Percentiles rank a stretch among this genome's conserved stretches.
Conservation (phyloP, 2,329 filamentous ascomycete species). For the Lasiodiplodia hormozganensis region DNA sequence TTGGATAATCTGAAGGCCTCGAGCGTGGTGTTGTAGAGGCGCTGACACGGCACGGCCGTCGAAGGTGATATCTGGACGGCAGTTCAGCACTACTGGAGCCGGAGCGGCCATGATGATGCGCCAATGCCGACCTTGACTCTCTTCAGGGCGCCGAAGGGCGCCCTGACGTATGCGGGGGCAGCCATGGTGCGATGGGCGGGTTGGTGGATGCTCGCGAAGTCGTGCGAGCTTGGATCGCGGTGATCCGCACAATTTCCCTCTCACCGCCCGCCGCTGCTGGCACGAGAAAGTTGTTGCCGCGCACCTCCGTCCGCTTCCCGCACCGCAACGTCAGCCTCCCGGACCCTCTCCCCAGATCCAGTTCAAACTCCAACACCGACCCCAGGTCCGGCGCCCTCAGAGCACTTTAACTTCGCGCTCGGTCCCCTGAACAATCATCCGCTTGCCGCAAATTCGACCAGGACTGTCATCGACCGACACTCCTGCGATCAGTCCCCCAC, state of each 20-base stretch:
- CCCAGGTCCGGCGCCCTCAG: neutral
- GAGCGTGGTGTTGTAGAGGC: slow-evolving; percentile 26
- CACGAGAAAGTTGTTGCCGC: slow-evolving; percentile 69
- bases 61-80: slow-evolving; percentile 7
- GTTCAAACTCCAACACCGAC: slow-evolving; percentile 24
- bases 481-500: slow-evolving; percentile 11
- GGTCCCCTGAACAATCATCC: neutral
- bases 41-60: slow-evolving; percentile 16
- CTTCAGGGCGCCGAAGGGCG: slow-evolving; percentile 52
- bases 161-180: slow-evolving; percentile 51
- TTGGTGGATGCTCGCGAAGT: neutral
- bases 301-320: slow-evolving; percentile 67
- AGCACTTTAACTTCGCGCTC: too few relatives aligned
- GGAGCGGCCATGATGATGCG: neutral
- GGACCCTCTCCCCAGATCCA: slow-evolving; percentile 30
- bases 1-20: slow-evolving; percentile 14
- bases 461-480: slow-evolving; percentile 17
- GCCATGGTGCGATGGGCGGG: slow-evolving; percentile 46
- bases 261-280: slow-evolving; percentile 87
- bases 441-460: neutral
- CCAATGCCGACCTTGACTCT: slow-evolving; percentile 47
- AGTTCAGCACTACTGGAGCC: neutral
- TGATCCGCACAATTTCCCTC: slow-evolving; percentile 69
- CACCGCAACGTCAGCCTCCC: slow-evolving; percentile 24
- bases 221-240: slow-evolving; percentile 10